Base-by-base conservation (phyloP, 495 filamentous ascomycete genomes). In the Cercophora scortea region DNA sequence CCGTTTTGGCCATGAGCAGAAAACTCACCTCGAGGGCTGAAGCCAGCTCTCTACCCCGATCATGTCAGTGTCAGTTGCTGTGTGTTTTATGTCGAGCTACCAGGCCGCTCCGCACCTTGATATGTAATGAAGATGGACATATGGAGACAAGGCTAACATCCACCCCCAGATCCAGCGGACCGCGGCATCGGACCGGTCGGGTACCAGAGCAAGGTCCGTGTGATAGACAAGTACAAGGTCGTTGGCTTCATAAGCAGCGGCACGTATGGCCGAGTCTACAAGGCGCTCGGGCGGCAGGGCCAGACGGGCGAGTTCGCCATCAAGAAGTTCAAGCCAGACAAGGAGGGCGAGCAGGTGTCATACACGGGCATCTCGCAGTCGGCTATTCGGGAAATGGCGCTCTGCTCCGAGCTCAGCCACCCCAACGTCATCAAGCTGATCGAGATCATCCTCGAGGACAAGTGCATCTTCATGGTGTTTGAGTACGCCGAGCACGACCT, bases 261-360 rank as follows among this genome's bases (percentile, higher is more conserved):
- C 38, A 99, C 93, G n/a, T 99, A 99, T 81, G 93, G 93, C 25
- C 84, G 92, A 4, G 93, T 99, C 11, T 99, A 97, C 79, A 99
- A 97, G 65, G 93, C 93, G 16, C 69, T 86, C 12, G 86, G 88
- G 57, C 86, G 84, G 59, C 84, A 91, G 69, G 75, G 72, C 53
- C 75, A 76, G 55, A 60, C 68, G 3, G 90, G 87, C 54, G 90
- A 94, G 61, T 95, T 94, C 66, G 92, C 92, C 49, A 97, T 97
- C 71, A 97, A 97, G 70, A 96, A 96, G 83, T 99, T 99, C 83
- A 99, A 99, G 73, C 93, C 93, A 38, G 93, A 99, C 71, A 97
- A 97, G 73, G 93, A 99, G 71, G 93, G 92, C 40, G 94, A 97
- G 67, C 76, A 84, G 53, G 78, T 95, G 46, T 87, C 94, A 57